Percentiles rank a stretch among this genome's conserved stretches.
These are phyloP conservation scores for Dovyalis caffra DNA, from an alignment of 345 rosid genomes.

Conservation along the genomic window DNA sequence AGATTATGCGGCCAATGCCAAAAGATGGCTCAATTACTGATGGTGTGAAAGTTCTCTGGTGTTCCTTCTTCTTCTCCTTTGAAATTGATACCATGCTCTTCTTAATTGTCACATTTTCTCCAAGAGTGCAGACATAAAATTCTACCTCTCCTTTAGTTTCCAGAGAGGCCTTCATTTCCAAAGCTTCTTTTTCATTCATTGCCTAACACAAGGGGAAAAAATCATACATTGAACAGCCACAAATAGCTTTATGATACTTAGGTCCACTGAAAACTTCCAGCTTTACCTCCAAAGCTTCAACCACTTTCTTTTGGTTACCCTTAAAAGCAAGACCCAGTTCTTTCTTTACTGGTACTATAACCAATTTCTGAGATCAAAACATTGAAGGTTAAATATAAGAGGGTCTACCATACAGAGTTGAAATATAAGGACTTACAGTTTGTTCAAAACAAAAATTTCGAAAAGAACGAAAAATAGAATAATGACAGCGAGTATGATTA, in stretches of 20 bases:
- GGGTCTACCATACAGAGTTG: neutral
- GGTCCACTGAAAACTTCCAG: neutral
- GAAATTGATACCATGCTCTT: constrained; percentile 86
- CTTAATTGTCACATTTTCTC: constrained; percentile 57
- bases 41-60: constrained; percentile 86
- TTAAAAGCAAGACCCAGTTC: constrained; percentile 88
- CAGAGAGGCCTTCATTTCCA: constrained; percentile 72
- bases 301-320: constrained; percentile 73
- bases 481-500: constrained; percentile 19
- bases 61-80: constrained; percentile 84
- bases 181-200: constrained; percentile 85
- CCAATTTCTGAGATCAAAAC: constrained; percentile 59
- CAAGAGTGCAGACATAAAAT: constrained; percentile 73
- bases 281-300: constrained; percentile 77
- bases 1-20: constrained; percentile 91
- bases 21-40: constrained; percentile 95
- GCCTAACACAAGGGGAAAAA: constrained; percentile 41
- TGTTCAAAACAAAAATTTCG: neutral
- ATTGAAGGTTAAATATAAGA: neutral
- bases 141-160: constrained; percentile 85
- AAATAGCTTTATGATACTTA: neutral
- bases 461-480: neutral
- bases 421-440: neutral
- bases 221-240: neutral
- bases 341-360: constrained; percentile 70